These are phyloP conservation scores for Stenocarpella maydis DNA, from an alignment of 2,329 filamentous ascomycete species.

Conservation along the genomic window DNA sequence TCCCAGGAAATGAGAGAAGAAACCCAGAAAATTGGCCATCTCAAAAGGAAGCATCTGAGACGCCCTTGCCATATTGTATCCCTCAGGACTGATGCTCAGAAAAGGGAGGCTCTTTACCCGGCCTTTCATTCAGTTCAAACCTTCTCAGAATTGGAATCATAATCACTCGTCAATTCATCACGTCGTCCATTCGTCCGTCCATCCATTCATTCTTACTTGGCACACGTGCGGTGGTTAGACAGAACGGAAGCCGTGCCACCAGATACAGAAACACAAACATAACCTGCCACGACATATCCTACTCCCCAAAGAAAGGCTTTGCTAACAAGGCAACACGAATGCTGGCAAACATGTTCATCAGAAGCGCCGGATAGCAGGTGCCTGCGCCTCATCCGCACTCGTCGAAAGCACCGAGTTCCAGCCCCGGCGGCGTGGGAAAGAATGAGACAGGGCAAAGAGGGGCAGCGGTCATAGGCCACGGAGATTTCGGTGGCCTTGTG, in stretches of 20 bases:
- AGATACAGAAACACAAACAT: neutral
- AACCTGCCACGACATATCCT: neutral
- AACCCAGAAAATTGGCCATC: neutral
- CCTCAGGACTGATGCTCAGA: neutral
- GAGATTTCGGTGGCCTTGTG: neutral
- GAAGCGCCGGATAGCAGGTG: neutral
- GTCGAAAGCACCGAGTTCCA: conserved; percentile 3
- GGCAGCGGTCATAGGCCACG: neutral
- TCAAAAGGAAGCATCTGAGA: neutral
- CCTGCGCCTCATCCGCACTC: neutral
- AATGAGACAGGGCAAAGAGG: neutral
- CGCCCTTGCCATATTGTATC: neutral
- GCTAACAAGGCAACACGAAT: neutral
- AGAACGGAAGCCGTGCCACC: conserved; percentile 6
- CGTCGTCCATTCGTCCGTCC: neutral
- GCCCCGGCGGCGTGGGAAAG: neutral
- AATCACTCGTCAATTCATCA: conserved; percentile 1
- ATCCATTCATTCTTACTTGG: too few species aligned
- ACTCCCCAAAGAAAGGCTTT: neutral
- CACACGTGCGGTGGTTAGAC: neutral
- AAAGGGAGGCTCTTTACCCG: neutral
- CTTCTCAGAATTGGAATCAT: neutral
- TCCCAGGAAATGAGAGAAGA: neutral
- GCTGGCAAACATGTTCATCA: neutral
- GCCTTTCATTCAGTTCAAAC: neutral